Conservation (phyloP, 2,329 filamentous ascomycete species). For the Mariannaea sp. region DNA sequence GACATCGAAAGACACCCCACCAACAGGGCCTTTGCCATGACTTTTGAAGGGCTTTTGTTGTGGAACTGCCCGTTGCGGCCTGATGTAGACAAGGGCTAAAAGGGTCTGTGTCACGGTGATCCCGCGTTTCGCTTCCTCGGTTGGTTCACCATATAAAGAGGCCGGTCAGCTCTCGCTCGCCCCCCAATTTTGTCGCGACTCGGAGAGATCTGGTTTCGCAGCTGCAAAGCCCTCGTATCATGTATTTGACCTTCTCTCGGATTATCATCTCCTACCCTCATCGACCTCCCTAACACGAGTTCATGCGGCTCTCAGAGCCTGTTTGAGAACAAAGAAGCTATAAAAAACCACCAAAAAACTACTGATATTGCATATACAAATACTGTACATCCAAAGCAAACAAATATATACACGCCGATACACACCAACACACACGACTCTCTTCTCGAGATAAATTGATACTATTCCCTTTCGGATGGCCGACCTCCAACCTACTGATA, state of each 20-base stretch:
- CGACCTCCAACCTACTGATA: slow-evolving; percentile 21
- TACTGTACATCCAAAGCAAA: no score
- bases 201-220: neutral
- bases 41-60: neutral
- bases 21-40: neutral
- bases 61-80: neutral
- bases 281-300: slow-evolving; percentile 11
- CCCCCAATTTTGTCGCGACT: neutral
- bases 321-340: neutral
- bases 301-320: slow-evolving; percentile 15
- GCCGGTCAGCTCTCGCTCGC: neutral
- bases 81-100: slow-evolving; percentile 1
- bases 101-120: neutral
- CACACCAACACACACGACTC: no score
- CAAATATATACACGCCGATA: no score
- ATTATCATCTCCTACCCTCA: slow-evolving; percentile 12
- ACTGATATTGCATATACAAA: no score
- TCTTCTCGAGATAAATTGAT: neutral
- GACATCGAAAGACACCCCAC: slow-evolving; percentile 15
- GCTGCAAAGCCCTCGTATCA: slow-evolving; percentile 4
- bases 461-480: slow-evolving; percentile 27
- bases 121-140: neutral
- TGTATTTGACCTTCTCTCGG: slow-evolving; percentile 4
- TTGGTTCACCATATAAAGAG: neutral
- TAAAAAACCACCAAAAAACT: no score